Percentiles rank a stretch among this genome's conserved stretches.
Evolutionary conservation across 371 early-diverging fungal species (phyloP).

Genomic region (Parasitella parasitica): DNA sequence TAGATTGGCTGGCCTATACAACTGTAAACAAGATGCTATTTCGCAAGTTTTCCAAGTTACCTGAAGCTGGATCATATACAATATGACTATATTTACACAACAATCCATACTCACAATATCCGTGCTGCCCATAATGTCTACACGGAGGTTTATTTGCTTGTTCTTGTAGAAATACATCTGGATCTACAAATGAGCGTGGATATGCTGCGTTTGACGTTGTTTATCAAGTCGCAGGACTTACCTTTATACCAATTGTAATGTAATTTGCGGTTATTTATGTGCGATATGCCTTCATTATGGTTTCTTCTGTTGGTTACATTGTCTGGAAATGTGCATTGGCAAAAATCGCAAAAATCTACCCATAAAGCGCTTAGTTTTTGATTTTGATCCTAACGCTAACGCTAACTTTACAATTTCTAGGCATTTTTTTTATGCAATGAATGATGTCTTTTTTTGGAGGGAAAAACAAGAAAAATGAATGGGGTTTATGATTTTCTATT

Average conservation of each 20-base stretch:
- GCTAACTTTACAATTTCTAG: constrained; percentile 20
- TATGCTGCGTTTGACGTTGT: neutral
- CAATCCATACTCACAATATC: constrained; percentile 39
- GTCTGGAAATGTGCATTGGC: constrained; percentile 51
- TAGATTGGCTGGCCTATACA: constrained; percentile 16
- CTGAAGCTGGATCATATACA: constrained; percentile 15
- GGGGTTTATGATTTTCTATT: neutral
- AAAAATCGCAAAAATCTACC: constrained; percentile 49
- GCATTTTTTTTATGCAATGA: constrained; percentile 6
- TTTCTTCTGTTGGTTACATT: constrained; percentile 43
- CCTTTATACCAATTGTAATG: constrained; percentile 52
- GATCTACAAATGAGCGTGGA: constrained; percentile 34
- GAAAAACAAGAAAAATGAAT: constrained; percentile 4
- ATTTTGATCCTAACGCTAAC: neutral
- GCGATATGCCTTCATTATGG: constrained; percentile 36
- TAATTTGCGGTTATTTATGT: constrained; percentile 33
- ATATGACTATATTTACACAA: constrained; percentile 43
- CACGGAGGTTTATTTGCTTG: constrained; percentile 43
- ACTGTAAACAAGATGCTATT: too few species aligned
- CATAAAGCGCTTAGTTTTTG: neutral
- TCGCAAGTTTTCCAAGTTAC: too few species aligned
- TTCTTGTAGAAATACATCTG: constrained; percentile 30
- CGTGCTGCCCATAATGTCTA: constrained; percentile 21
- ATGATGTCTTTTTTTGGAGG: neutral
- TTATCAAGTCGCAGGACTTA: neutral